Conservation (phyloP, 1,284 basidiomycete genomes). For the Leccinum subfulvum region DNA sequence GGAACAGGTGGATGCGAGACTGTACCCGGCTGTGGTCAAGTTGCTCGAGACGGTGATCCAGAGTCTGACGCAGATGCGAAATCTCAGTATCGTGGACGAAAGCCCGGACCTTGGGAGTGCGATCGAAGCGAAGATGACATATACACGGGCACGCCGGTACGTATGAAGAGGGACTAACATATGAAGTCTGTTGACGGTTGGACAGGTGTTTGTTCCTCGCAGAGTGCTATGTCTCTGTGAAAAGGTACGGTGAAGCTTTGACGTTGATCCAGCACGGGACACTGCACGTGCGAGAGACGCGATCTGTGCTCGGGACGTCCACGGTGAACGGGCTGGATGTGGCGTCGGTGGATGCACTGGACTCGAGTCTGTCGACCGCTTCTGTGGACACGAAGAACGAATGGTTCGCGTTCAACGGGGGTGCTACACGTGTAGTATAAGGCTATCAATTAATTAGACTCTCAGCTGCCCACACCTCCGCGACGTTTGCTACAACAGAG, state of each 20-base stretch:
- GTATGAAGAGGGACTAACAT: constrained; percentile 19
- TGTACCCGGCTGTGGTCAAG: constrained; percentile 85
- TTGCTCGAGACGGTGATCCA: constrained; percentile 84
- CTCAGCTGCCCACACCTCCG: constrained; percentile 69
- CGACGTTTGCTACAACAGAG: constrained; percentile 70
- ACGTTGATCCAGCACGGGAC: constrained; percentile 66
- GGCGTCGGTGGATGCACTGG: too few species aligned
- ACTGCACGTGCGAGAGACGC: constrained; percentile 70
- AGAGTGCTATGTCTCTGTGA: constrained; percentile 65
- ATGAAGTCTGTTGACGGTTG: constrained; percentile 2
- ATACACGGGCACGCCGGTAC: constrained; percentile 73
- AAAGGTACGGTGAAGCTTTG: constrained; percentile 71
- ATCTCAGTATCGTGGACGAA: constrained; percentile 83
- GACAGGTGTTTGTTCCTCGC: constrained; percentile 68
- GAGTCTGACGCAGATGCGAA: constrained; percentile 79
- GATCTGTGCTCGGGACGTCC: constrained; percentile 43
- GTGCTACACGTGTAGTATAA: not conserved
- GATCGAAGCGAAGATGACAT: constrained; percentile 73
- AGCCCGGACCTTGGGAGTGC: constrained; percentile 77
- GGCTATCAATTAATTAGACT: too few species aligned
- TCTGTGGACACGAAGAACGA: too few species aligned
- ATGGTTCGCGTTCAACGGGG: too few species aligned
- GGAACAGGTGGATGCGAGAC: constrained; percentile 59
- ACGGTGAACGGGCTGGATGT: constrained; percentile 17
- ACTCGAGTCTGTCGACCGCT: too few species aligned